Base-by-base conservation (phyloP, 306 rosid species). In the Urtica urens region DNA sequence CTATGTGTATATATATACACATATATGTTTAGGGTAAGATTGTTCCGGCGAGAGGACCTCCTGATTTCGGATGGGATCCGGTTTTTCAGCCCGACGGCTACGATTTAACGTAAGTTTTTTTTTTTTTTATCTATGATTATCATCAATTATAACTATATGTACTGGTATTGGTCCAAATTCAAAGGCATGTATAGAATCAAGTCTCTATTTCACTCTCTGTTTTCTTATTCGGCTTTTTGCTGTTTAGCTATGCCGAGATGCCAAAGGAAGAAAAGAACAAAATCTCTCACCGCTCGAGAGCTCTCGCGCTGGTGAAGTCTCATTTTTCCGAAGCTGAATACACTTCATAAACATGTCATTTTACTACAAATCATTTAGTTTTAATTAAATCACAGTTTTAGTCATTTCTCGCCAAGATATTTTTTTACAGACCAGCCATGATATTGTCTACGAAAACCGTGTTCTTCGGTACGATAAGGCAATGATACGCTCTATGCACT, bases 11-110 rank as follows among this genome's bases (percentile, higher is more conserved):
- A 28, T 28, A 28, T 28, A 28, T 28, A 28, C 10, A 28, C 33
- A 28, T 10, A 28, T 10, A 28, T 28, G 33, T 35, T 33, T 20
- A 85, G 94, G 95, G 99, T 46, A 79, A 75, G 80, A 85, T 85
- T 55, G 95, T 85, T 72, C 77, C 65, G 30, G 63, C 92, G 18
- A 79, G 95, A 66, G 99, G 99, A 63, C 92, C 99, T 5, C 69
- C 73, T 58, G 87, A 81, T 75, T 90, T 90, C 34, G 95, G 97
- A 64, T 90, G 97, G 94, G 95, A 84, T 79, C 87, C 97, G 2
- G 55, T 90, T 31, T 90, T 90, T 58, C 94, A 85, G 59, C 99
- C 95, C 0, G 81, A 90, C 39, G 95, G 94, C 57, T 81, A 41
- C 20, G 75, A 77, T 30, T 87, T 79, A 82, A 85, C 95, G 95